phyloP scores from a whole-genome alignment of 176 grass and related monocot species.

The Typha latifolia region DNA sequence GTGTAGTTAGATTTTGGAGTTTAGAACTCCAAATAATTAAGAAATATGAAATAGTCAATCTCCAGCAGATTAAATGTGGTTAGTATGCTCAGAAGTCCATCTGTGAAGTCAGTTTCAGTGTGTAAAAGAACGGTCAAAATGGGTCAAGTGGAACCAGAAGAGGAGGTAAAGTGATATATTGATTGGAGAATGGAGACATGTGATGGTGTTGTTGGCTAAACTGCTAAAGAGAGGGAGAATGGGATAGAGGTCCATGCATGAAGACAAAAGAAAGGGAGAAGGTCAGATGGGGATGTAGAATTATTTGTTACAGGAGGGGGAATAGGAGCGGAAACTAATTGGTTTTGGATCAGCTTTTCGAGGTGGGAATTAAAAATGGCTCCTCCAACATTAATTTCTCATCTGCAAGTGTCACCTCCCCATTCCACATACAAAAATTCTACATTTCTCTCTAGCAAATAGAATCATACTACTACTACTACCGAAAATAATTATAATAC shows the following conservation, averaged over 20 bases:
- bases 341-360: slow-evolving; percentile 24
- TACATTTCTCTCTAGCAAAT: background rate
- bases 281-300: background rate
- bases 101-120: too few relatives aligned
- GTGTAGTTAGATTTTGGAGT: too few relatives aligned
- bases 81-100: too few relatives aligned
- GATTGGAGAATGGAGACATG: background rate
- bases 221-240: background rate
- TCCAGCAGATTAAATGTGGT: too few relatives aligned
- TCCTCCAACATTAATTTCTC: slow-evolving; percentile 21
- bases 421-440: slow-evolving; percentile 1
- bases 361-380: slow-evolving; percentile 18
- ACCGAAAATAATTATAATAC: too few relatives aligned
- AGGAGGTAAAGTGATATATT: background rate
- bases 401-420: slow-evolving; percentile 12
- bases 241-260: background rate
- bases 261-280: background rate
- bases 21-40: too few relatives aligned
- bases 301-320: background rate
- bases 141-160: background rate
- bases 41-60: too few relatives aligned
- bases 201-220: background rate
- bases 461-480: too few relatives aligned
- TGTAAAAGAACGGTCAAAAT: too few relatives aligned
- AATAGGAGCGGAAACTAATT: background rate